phyloP scores from a whole-genome alignment of 768 basidiomycete genomes.

The Tulasnella sp. region DNA sequence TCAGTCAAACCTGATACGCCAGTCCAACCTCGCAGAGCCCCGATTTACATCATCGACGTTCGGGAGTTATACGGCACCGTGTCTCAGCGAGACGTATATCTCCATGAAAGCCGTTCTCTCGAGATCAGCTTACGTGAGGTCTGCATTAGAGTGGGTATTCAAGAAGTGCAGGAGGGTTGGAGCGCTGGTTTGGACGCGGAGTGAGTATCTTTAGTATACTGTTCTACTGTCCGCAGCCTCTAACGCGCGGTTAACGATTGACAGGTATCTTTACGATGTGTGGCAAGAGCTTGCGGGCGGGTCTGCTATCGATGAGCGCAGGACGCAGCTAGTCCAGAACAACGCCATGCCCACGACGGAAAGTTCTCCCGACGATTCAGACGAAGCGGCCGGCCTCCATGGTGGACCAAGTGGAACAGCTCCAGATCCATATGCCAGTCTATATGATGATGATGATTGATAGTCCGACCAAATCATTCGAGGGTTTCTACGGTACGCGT shows the following conservation, averaged over 20 bases:
- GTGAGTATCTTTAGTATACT: background rate
- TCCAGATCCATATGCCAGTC: background rate
- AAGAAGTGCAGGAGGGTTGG: slow-evolving; percentile 4
- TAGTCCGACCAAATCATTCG: background rate
- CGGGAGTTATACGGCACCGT: slow-evolving; percentile 2
- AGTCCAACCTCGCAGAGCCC: background rate
- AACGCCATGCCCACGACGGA: background rate
- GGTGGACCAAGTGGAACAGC: background rate
- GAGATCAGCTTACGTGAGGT: slow-evolving; percentile 1
- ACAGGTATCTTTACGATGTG: slow-evolving; percentile 5
- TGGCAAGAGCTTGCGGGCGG: slow-evolving; percentile 7
- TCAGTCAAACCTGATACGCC: background rate
- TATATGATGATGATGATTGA: background rate
- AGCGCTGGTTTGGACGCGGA: slow-evolving; percentile 9
- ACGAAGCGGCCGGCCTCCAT: background rate
- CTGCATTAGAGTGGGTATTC: background rate
- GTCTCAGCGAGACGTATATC: background rate
- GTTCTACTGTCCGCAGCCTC: background rate
- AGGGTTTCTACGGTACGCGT: background rate
- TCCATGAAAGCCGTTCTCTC: background rate
- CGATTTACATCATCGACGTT: slow-evolving; percentile 6
- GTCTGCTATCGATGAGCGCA: slow-evolving; percentile 2
- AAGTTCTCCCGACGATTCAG: background rate
- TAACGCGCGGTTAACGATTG: background rate
- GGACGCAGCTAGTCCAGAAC: background rate